Evolutionary conservation across 140 eudicot species (phyloP), one percentile per base, ranked within the genome.

Genomic region (Stevia rebaudiana): DNA sequence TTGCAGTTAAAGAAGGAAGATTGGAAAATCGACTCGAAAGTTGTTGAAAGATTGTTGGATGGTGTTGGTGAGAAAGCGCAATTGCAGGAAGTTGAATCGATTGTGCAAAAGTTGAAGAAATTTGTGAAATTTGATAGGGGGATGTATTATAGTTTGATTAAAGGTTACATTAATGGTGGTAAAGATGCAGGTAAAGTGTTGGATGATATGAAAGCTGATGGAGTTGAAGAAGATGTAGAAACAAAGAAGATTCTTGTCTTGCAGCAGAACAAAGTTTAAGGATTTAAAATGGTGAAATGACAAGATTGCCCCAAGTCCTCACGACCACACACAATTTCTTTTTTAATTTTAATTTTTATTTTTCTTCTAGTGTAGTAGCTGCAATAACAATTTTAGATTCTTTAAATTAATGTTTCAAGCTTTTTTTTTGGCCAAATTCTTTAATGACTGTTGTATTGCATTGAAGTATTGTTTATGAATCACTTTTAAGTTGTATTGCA

Each of bases 81-180:
- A 4, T 8, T 18, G 2, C 76, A 77, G 15, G 81, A 84, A 9
- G 77, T 58, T 0, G 85, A 79, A 33, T 36, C 40, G 21, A 78
- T 84, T 33, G 48, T 82, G 30, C 44, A 49, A 6, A 50, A 63
- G 21, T 69, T 82, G 80, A 80, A 76, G 72, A 70, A 54, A 8
- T 70, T 76, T 55, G 40, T 73, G 63, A 72, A 67, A 5, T 37
- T 81, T 23, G 75, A 80, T 67, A 80, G 78, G 63, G 71, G 63
- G 57, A 82, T 80, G 86, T 84, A 84, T 67, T 78, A 81, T 77
- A 60, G 70, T 2, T 69, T 83, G 77, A 51, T 89, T 31, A 74
- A 64, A 63, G 77, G 80, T 15, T 76, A 40, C 51, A 52, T 82
- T 9, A 62, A 70, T 68, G 62, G 73, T 58, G 87, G 80, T 40